These are phyloP conservation scores for Saturnispora silvae DNA, from an alignment of 805 yeast species.

Conservation along the genomic window DNA sequence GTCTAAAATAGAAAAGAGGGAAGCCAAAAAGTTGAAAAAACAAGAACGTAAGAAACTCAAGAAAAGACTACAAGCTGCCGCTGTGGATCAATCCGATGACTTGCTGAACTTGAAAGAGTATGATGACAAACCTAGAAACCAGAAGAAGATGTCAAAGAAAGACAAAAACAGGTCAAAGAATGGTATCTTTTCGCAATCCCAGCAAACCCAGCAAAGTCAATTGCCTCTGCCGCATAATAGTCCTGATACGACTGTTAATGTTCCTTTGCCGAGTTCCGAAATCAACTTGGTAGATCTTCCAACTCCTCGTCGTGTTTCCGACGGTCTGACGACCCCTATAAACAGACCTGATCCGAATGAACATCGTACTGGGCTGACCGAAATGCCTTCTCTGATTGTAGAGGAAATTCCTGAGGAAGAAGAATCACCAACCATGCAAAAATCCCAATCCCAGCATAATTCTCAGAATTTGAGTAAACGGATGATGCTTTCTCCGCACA, in stretches of 20 bases:
- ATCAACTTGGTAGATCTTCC: background rate
- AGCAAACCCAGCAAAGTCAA: background rate
- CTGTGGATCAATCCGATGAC: background rate
- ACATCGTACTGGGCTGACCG: background rate
- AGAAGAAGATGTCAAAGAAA: constrained; percentile 13
- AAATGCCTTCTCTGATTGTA: background rate
- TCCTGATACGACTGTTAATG: no score
- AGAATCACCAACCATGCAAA: constrained; percentile 8
- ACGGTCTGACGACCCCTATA: background rate
- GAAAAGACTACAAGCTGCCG: background rate
- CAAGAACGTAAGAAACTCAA: constrained; percentile 4
- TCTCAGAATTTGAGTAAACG: no score
- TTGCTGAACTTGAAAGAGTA: constrained; percentile 18
- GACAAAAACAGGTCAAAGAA: constrained; percentile 13
- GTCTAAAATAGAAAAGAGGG: background rate
- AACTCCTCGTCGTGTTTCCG: background rate
- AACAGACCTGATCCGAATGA: background rate
- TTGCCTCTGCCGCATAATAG: no score
- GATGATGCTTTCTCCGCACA: no score
- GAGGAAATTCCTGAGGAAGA: constrained; percentile 6
- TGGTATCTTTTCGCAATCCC: constrained; percentile 6
- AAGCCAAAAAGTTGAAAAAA: constrained; percentile 1
- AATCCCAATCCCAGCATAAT: no score
- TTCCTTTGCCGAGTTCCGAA: constrained; percentile 3
- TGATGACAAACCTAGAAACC: constrained; percentile 6